Evolutionary conservation across 345 rosid genomes (phyloP).

Genomic region (Linum usitatissimum): DNA sequence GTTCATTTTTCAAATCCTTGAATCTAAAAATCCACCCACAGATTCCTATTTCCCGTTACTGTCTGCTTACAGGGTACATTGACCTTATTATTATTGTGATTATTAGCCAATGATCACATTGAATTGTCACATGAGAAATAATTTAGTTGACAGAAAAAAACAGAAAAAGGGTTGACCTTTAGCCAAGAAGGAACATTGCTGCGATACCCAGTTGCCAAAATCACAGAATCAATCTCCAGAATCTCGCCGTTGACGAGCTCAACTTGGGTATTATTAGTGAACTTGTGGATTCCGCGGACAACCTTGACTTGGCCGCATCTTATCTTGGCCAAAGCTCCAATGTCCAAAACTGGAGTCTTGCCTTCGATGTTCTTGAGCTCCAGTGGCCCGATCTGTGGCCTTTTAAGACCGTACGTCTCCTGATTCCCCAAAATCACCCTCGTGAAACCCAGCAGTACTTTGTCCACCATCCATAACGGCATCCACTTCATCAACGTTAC

Average conservation of each 20-base stretch:
- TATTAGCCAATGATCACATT: too few species aligned
- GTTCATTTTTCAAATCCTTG: too few species aligned
- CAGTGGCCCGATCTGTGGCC: constrained; percentile 65
- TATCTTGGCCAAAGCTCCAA: constrained; percentile 62
- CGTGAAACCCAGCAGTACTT: constrained; percentile 35
- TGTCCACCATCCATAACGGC: constrained; percentile 72
- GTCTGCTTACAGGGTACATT: too few species aligned
- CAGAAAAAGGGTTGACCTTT: constrained; percentile 29
- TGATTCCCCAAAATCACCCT: constrained; percentile 51
- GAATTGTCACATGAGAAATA: too few species aligned
- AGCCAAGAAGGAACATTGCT: constrained; percentile 73
- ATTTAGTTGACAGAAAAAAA: too few species aligned
- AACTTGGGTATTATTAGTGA: constrained; percentile 32
- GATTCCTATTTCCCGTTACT: too few species aligned
- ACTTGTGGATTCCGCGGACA: constrained; percentile 56
- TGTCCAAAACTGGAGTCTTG: constrained; percentile 73
- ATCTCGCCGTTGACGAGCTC: constrained; percentile 48
- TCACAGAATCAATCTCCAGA: constrained; percentile 47
- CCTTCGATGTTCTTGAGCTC: constrained; percentile 48
- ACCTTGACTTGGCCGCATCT: constrained; percentile 51
- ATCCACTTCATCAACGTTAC: constrained; percentile 51
- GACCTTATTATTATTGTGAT: too few species aligned
- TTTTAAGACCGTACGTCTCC: constrained; percentile 44
- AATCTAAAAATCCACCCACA: too few species aligned
- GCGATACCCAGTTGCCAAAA: constrained; percentile 70